Evolutionary conservation across 768 basidiomycete species (phyloP), one percentile per base, ranked within the genome.

Genomic region (Collybia mongolica): DNA sequence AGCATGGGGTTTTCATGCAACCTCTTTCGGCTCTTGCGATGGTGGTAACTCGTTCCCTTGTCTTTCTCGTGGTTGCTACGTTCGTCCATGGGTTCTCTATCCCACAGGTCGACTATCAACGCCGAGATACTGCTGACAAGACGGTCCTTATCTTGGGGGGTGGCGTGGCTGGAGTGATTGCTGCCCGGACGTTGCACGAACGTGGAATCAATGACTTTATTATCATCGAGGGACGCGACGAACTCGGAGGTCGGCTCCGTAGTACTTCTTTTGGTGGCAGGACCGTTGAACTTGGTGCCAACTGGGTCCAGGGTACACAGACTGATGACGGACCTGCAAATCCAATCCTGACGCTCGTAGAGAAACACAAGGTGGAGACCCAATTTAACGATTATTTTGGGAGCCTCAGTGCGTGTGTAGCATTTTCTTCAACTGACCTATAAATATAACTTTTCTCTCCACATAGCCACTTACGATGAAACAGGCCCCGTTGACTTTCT

Each of bases 161-260:
- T 26, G 85, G 86, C 7, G 76, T 86, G 36, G 67, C 86, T 4
- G 86, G 86, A 8, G 67, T 86, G 17, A 82, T 82, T 29, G 83
- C 84, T 8, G 86, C 86, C 11, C 76, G 79, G 23, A 79, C 82
- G 0, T 69, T 86, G 6, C 73, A 83, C 40, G 64, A 75, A 40
- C 66, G 73, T 20, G 81, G 80, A 4, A 73, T 85, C 54, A 53
- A 73, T n/a, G 71, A 83, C 58, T 85, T 83, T 58, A 60, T 83
- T 47, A 71, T 88, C 41, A 58, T 88, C 18, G 86, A 88, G 48
- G 86, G 75, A 1, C 72, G 77, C n/a, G 48, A 60, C 18, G 76
- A 79, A 57, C 71, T 87, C 0, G 86, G 86, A 2, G 86, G 85
- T 22, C 74, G 86, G 11, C 74, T 87, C 76, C 73, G 67, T 54